Percentiles rank a stretch among this genome's conserved stretches.
Evolutionary conservation across 768 basidiomycete genomes (phyloP).

Genomic region (Pholiota molesta): DNA sequence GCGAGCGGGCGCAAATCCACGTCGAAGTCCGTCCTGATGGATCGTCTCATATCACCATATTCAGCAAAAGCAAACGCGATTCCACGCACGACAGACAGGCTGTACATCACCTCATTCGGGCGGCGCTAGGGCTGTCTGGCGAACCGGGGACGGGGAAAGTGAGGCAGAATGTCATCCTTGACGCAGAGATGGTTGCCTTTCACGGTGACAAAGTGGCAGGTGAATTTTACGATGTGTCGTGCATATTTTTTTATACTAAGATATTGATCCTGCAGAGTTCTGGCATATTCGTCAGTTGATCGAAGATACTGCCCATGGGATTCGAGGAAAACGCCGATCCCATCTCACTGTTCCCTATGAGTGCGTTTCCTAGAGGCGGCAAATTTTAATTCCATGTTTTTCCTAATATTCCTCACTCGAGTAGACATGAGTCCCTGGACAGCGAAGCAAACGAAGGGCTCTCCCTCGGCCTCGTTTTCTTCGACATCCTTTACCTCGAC

Average conservation of each 20-base stretch:
- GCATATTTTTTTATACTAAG: background rate
- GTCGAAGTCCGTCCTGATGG: slow-evolving; percentile 49
- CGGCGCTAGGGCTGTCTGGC: slow-evolving; percentile 47
- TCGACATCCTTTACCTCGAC: slow-evolving; percentile 79
- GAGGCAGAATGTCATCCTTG: slow-evolving; percentile 52
- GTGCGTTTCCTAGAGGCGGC: slow-evolving; percentile 4
- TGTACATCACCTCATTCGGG: slow-evolving; percentile 63
- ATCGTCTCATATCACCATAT: slow-evolving; percentile 65
- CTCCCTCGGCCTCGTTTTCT: slow-evolving; percentile 83
- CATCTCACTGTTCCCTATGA: slow-evolving; percentile 20
- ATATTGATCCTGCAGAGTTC: slow-evolving; percentile 53
- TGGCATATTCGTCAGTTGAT: slow-evolving; percentile 72
- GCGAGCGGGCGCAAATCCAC: slow-evolving; percentile 94
- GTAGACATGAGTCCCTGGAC: slow-evolving; percentile 29
- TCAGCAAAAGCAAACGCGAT: slow-evolving; percentile 86
- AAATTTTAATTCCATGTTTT: background rate
- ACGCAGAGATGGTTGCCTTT: slow-evolving; percentile 92
- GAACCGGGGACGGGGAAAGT: slow-evolving; percentile 21
- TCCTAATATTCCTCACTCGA: background rate
- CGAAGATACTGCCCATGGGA: slow-evolving; percentile 57
- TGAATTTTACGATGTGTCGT: slow-evolving; percentile 31
- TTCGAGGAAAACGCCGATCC: slow-evolving; percentile 35
- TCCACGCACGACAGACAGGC: slow-evolving; percentile 76
- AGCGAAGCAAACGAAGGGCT: slow-evolving; percentile 40
- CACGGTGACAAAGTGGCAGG: slow-evolving; percentile 75